Evolutionary conservation across 176 grass and related monocot genomes (phyloP).

Genomic region (Triticum monococcum): DNA sequence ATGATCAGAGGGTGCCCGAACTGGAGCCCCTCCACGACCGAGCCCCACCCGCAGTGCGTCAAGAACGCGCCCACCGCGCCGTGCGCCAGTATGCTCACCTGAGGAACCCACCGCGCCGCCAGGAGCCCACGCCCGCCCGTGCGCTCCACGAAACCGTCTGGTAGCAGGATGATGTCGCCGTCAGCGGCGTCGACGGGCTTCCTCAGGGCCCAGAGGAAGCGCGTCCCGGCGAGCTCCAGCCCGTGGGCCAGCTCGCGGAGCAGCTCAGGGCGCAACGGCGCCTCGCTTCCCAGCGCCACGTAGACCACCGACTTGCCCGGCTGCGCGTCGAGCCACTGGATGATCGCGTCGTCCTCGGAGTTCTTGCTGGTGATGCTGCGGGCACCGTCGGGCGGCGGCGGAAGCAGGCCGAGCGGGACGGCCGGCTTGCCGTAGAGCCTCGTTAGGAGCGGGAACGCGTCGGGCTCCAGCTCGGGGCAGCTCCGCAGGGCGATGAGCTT

Average conservation of each 20-base stretch:
- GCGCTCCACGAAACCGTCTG: neutral
- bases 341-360: neutral
- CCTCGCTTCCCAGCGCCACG: constrained; percentile 9
- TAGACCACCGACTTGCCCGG: constrained; percentile 9
- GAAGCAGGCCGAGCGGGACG: neutral
- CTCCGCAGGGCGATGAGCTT: neutral
- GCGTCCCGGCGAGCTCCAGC: neutral
- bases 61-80: constrained; percentile 45
- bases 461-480: constrained; percentile 8
- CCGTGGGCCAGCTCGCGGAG: neutral
- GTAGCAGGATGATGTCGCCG: neutral
- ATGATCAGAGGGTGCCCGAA: neutral
- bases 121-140: neutral
- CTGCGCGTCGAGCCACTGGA: neutral
- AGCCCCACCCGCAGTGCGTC: constrained; percentile 67
- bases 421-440: neutral
- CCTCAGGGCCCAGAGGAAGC: constrained; percentile 9
- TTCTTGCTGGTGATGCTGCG: neutral
- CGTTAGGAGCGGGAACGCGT: neutral
- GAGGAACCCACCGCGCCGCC: neutral
- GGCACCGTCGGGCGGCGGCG: neutral
- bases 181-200: neutral
- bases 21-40: neutral
- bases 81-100: constrained; percentile 23
- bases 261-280: neutral